Evolutionary conservation across 2,329 filamentous ascomycete genomes (phyloP), one percentile per base, ranked within the genome.

Genomic region (Epichloe glyceriae): DNA sequence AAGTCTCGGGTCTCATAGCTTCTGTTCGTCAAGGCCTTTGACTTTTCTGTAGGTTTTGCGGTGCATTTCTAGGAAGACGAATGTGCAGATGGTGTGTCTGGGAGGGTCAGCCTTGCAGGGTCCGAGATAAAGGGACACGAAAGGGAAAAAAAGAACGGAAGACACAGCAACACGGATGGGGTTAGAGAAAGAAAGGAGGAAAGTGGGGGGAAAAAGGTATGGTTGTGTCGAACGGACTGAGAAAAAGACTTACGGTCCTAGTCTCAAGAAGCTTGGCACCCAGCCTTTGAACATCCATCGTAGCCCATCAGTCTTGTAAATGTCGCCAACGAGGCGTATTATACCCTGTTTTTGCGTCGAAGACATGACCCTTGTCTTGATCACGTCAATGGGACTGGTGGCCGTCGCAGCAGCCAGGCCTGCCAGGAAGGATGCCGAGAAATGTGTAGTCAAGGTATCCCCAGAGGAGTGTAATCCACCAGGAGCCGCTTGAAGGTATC

Each of bases 271-370:
- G 58, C 78, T 81, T n/a, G 88, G 88, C 45, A 90, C 81, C 87
- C 88, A 94, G 54, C 88, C 88, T 66, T 87, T 86, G 69, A 94
- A 94, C 77, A 91, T 83, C 88, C 88, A 95, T 43, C 75, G 69
- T 47, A 86, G 65, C 2, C 88, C 88, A 62, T 94, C 86, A 17
- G 77, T 70, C 50, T 72, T 75, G 56, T 82, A 86, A 34, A 90
- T 82, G 43, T 86, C 80, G 41, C 71, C 68, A 50, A 94, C 68
- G 20, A 89, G 65, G 51, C 70, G 71, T 3, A 78, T 56, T 33
- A 93, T 67, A 26, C 76, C 72, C 55, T 71, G 61, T 54, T 70
- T 65, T 41, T 70, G 65, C 46, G 68, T 68, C 22, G 82, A 78
- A 54, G 82, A 85, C 88, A 95, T 95, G 60, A 94, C 79, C 22